Evolutionary conservation across 805 yeast species (phyloP), one percentile per base, ranked within the genome.

Genomic region (Cyberlindnera meyerae): DNA sequence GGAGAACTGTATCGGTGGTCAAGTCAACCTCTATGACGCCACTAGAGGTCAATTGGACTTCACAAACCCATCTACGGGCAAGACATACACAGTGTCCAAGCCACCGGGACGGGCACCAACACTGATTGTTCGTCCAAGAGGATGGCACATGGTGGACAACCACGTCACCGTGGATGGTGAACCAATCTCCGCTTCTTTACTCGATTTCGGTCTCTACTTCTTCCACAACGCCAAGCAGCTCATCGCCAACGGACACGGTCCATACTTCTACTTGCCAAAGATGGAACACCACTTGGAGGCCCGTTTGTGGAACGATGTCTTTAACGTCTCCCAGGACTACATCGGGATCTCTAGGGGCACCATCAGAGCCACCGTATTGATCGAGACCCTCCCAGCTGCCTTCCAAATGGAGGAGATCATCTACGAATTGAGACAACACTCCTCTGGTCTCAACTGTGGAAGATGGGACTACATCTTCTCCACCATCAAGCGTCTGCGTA

Each of bases 391-490:
- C 48, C 94, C 93, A 27, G 88, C 86, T 29, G 87, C 89, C 12
- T 83, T 79, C 73, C 93, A 83, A 62, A 77, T 83, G 80, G 89
- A 83, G 56, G 94, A 83, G 62, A 82, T 83, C 48, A 73, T 83
- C 52, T 83, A 76, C 55, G 83, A 83, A 54, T 68, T 83, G 55
- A 71, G 87, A 60, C 78, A 76, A 34, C 94, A 83, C 60, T 79
- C 83, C 36, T 73, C 82, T 8, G 94, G 93, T 39, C 71, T 83
- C 61, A 83, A 83, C 65, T 83, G 93, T 70, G 94, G 94, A 51
- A 74, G 94, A 65, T 83, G 93, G 90, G 94, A 83, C 62, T 83
- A 83, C 64, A 82, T 83, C 62, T 83, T 83, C 65, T 77, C 85
- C 26, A 80, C 85, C 44, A 82, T 83, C 60, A 83, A 83, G 62